Conservation (phyloP, 2,329 filamentous ascomycete species). For the Cercospora sojina region DNA sequence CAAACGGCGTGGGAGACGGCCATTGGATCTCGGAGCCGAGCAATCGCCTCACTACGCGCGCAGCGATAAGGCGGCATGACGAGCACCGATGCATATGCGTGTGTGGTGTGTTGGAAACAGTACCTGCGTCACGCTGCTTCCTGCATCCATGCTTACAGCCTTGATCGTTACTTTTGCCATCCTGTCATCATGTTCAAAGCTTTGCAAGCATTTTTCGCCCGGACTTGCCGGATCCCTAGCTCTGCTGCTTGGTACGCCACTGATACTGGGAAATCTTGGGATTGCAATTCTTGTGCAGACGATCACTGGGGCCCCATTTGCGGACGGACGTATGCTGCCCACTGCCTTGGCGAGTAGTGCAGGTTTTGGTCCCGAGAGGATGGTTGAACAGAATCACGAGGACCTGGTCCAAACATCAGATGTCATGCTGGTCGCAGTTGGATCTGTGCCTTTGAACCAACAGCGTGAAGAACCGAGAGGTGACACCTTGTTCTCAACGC, state of each 20-base stretch:
- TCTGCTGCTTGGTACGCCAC: background rate
- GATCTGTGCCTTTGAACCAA: background rate
- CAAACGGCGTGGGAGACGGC: background rate
- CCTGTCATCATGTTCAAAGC: slow-evolving; percentile 11
- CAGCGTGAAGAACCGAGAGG: background rate
- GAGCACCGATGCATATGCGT: background rate
- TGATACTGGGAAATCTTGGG: background rate
- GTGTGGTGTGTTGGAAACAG: slow-evolving; percentile 6
- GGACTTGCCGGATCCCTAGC: slow-evolving; percentile 6
- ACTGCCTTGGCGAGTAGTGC: background rate
- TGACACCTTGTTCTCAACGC: background rate
- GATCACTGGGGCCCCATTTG: background rate
- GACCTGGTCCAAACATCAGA: background rate
- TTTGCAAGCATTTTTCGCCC: slow-evolving; percentile 5
- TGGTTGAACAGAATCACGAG: background rate
- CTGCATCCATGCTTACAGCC: background rate
- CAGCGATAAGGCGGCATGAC: slow-evolving; percentile 2
- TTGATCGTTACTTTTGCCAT: background rate
- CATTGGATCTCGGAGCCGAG: slow-evolving; percentile 1
- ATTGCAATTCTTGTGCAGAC: background rate
- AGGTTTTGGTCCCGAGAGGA: background rate
- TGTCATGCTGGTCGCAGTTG: background rate
- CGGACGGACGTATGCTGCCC: background rate
- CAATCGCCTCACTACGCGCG: background rate
- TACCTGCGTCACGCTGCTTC: background rate